These are phyloP conservation scores for Uronychia binucleata DNA, from an alignment of 73 alveolate genomes.

Conservation along the genomic window DNA sequence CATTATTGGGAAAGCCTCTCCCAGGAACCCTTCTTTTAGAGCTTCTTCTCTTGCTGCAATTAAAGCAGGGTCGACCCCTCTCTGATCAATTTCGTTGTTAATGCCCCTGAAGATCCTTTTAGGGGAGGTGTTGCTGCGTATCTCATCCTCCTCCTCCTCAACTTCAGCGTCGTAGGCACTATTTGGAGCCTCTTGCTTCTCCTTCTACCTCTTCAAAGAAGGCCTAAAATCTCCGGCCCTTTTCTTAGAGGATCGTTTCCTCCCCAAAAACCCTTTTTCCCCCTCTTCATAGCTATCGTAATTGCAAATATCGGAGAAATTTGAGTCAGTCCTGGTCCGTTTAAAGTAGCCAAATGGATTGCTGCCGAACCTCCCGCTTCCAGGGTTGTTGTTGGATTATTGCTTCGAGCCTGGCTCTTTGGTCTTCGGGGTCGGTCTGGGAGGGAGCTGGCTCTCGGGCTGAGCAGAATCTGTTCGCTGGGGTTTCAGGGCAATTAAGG, in stretches of 20 bases:
- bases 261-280: not conserved
- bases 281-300: not conserved
- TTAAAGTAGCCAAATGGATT: not conserved
- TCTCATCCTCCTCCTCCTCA: not conserved
- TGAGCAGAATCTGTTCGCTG: not conserved
- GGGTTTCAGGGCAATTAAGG: not conserved
- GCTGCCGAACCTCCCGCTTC: not conserved
- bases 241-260: not conserved
- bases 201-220: no score
- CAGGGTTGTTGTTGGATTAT: not conserved
- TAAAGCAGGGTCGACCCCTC: not conserved
- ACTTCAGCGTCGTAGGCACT: not conserved
- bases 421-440: not conserved
- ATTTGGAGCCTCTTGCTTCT: no score
- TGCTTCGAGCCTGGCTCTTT: not conserved
- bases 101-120: not conserved
- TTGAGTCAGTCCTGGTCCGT: not conserved
- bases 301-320: constrained; percentile 6
- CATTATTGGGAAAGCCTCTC: not conserved
- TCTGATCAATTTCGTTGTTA: not conserved
- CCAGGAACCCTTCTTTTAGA: not conserved
- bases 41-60: not conserved
- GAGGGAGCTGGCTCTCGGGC: not conserved
- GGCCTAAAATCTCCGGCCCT: no score
- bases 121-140: not conserved